A percentile compares a stretch with the other conserved stretches of the same genome.
phyloP scores from a whole-genome alignment of 495 filamentous ascomycete genomes.

The Penicillium soppii region DNA sequence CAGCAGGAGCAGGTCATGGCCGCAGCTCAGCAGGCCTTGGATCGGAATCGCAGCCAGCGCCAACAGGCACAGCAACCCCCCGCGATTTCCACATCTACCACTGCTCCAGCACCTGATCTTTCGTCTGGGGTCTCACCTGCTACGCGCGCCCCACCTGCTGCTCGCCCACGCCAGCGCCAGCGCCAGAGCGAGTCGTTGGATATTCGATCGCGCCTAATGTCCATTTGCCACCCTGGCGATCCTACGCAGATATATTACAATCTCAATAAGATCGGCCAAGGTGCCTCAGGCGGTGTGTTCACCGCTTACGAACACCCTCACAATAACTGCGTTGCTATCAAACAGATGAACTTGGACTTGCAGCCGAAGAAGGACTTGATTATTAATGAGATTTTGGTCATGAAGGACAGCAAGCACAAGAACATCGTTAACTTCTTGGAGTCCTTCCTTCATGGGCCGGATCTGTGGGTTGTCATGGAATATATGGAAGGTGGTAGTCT shows the following conservation, averaged over 20 bases:
- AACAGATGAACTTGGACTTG: conserved; percentile 98
- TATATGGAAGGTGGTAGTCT: conserved; percentile 98
- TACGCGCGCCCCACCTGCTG: conserved; percentile 54
- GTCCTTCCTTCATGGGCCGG: conserved; percentile 82
- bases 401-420: conserved; percentile 97
- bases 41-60: conserved; percentile 67
- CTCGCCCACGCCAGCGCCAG: conserved; percentile 72
- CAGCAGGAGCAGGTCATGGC: conserved; percentile 80
- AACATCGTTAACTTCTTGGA: conserved; percentile 99
- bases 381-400: conserved; percentile 97
- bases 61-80: conserved; percentile 39
- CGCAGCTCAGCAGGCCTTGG: conserved; percentile 69
- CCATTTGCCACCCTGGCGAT: conserved; percentile 86
- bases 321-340: conserved; percentile 92
- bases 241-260: conserved; percentile 83
- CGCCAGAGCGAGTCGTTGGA: conserved; percentile 76
- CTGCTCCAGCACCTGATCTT: conserved; percentile 23
- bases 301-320: conserved; percentile 83
- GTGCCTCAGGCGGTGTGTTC: conserved; percentile 93
- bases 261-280: conserved; percentile 94
- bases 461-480: conserved; percentile 99
- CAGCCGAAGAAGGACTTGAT: conserved; percentile 99
- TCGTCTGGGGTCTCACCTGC: conserved; percentile 53
- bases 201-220: conserved; percentile 76
- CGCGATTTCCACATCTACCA: conserved; percentile 14